Percentiles rank a stretch among this genome's conserved stretches.
These are phyloP conservation scores for Coniophora puteana DNA, from an alignment of 1,284 basidiomycete species.

Conservation along the genomic window DNA sequence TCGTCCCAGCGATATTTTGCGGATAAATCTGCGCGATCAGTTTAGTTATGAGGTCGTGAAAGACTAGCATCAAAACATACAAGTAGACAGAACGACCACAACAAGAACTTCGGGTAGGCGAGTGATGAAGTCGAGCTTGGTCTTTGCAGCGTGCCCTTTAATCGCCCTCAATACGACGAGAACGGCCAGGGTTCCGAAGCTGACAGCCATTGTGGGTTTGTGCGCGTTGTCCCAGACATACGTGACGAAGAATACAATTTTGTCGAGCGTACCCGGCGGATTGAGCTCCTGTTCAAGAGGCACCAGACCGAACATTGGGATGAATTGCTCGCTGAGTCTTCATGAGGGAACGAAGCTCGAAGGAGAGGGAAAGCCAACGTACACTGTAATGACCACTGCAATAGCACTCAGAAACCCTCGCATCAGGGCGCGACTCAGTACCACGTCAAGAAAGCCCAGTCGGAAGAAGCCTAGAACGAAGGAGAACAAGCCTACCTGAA, in stretches of 20 bases:
- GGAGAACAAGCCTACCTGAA: slow-evolving; percentile 81
- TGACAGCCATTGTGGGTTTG: slow-evolving; percentile 66
- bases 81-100: slow-evolving; percentile 73
- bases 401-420: slow-evolving; percentile 86
- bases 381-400: slow-evolving; percentile 74
- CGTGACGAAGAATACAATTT: slow-evolving; percentile 72
- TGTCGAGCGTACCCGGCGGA: slow-evolving; percentile 69
- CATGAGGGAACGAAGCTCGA: not conserved
- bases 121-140: slow-evolving; percentile 59
- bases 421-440: slow-evolving; percentile 85
- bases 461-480: slow-evolving; percentile 85
- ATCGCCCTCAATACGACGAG: slow-evolving; percentile 60
- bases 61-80: slow-evolving; percentile 41
- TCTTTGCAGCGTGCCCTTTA: slow-evolving; percentile 48
- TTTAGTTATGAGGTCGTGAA: not conserved
- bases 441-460: slow-evolving; percentile 92
- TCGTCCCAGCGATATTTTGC: slow-evolving; percentile 71
- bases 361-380: slow-evolving; percentile 19
- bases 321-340: slow-evolving; percentile 65
- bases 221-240: slow-evolving; percentile 60
- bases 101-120: slow-evolving; percentile 83
- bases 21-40: slow-evolving; percentile 55
- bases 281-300: slow-evolving; percentile 50
- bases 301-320: slow-evolving; percentile 77
- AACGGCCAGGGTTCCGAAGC: slow-evolving; percentile 60